Evolutionary conservation across 2,329 filamentous ascomycete genomes (phyloP), one percentile per base, ranked within the genome.

Genomic region (Ophiostoma populinum): DNA sequence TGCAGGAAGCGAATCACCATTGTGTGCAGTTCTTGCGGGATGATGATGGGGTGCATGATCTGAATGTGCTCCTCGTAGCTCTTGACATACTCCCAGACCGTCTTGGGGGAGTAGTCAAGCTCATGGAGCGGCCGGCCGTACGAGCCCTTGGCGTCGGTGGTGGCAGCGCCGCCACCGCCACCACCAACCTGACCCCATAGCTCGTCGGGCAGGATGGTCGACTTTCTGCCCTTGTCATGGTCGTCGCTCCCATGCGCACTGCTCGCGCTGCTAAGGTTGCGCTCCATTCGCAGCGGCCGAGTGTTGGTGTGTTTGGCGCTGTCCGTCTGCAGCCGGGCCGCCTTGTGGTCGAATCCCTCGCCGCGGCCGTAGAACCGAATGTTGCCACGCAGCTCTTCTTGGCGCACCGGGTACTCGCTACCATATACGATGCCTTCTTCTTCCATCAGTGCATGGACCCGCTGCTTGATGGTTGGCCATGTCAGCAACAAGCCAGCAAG

Each of bases 401-500:
- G 63, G 19, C 72, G 65, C 52, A 90, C 79, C 0, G 85, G 81
- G 50, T 85, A 92, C 43, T 79, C 70, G 37, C 71, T 68, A 18
- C 75, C 63, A 35, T 65, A 63, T 21, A 62, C 59, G 47, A 75
- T 61, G 20, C 61, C 62, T 35, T 65, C 59, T 2, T 50, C 51
- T 16, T 60, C 53, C 36, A 73, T 51, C 18, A 61, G 59, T 32
- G 53, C 55, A 41, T 49, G 61, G 22, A 81, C 72, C 49, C 94
- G 50, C 42, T 65, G 57, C 49, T 63, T 56, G 36, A 90, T 82
- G 0, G 74, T 67, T 0, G 67, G 67, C 74, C 79, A 85, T 31
- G 68, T 63, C 19, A 95, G 59, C 13, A 95, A 61, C 42, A 85
- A 70, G 34, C 90, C 81, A 1, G 85, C 85, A n/a, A 83, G 72